A percentile compares a stretch with the other conserved stretches of the same genome.
These are phyloP conservation scores for Cornus suecica DNA, from an alignment of 148 eudicot genomes.

Conservation along the genomic window DNA sequence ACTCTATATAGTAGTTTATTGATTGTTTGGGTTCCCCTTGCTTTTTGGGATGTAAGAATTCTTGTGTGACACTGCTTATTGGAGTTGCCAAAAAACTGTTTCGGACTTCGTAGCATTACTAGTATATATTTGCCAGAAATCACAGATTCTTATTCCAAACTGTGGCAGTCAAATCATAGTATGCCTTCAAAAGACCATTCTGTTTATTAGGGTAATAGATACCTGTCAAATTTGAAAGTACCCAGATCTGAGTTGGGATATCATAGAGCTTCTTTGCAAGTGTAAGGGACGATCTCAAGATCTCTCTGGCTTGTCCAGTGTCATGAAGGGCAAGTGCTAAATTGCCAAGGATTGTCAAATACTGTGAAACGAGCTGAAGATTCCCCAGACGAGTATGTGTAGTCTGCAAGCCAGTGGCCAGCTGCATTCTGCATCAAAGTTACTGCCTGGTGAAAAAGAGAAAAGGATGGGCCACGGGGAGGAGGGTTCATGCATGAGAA, in stretches of 20 bases:
- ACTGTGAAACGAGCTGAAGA: conserved; percentile 97
- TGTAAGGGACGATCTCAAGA: conserved; percentile 88
- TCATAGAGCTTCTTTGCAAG: conserved; percentile 91
- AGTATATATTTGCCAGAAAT: not conserved
- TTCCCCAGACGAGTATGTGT: conserved; percentile 77
- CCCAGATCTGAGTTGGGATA: conserved; percentile 93
- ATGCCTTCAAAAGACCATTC: not conserved
- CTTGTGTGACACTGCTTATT: too few relatives aligned
- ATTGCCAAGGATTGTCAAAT: conserved; percentile 83
- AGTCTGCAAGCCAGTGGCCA: conserved; percentile 90
- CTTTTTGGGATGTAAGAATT: too few relatives aligned
- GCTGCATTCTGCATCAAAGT: conserved; percentile 55
- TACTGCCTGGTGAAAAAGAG: not conserved
- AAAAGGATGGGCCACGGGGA: not conserved
- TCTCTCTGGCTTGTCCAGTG: conserved; percentile 89
- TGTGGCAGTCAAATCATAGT: not conserved
- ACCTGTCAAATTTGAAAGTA: conserved; percentile 78
- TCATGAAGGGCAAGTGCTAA: conserved; percentile 96
- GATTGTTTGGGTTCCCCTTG: too few relatives aligned
- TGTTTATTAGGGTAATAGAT: conserved; percentile 3
- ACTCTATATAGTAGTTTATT: too few relatives aligned
- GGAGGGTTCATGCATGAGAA: not conserved
- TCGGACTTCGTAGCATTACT: too few relatives aligned
- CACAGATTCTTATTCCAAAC: conserved; percentile 3
- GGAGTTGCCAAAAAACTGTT: too few relatives aligned